Evolutionary conservation across 805 yeast genomes (phyloP), one percentile per base, ranked within the genome.

Genomic region (Suhomyces canberraensis): DNA sequence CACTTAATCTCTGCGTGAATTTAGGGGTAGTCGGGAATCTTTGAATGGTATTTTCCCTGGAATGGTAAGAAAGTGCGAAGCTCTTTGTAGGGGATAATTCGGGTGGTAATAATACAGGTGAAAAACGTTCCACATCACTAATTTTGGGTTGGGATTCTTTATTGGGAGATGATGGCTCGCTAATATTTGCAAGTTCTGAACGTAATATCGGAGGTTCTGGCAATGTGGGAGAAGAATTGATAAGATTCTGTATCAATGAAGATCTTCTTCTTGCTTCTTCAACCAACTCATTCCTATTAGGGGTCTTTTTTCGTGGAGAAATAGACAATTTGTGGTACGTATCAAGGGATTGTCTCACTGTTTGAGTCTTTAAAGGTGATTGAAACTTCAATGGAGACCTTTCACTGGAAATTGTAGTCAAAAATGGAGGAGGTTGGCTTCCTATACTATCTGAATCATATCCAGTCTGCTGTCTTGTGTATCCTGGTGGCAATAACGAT

Each of bases 171-270:
- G 36, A 31, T 33, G 30, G 26, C 6, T 29, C 16, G 29, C 29
- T 26, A n/a, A 25, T 34, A 16, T 45, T 37, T 1, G 61, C 66
- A 15, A 62, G 41, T 37, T 66, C 72, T 6, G 71, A 66, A 34
- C 52, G 48, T 8, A 67, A 52, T 11, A 62, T 56, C 5, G 74
- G 74, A 2, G 73, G 69, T 37, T 65, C 68, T 3, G 74, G 74
- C 19, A 66, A 47, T 2, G 71, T 64, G 2, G 74, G 74, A 8
- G 73, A 66, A 2, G 71, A 66, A 38, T 65, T 57, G 36, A 64
- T 50, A 20, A 61, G 50, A 27, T 60, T 56, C 31, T 61, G 64
- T 14, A 66, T 57, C 38, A 61, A 43, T 11, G 69, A 59, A 22
- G 66, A 58, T 31, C 68, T 38, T 27, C 56, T 37, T 25, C 56